Base-by-base conservation (phyloP, 2,329 filamentous ascomycete species). In the Neoarthrinium moseri region DNA sequence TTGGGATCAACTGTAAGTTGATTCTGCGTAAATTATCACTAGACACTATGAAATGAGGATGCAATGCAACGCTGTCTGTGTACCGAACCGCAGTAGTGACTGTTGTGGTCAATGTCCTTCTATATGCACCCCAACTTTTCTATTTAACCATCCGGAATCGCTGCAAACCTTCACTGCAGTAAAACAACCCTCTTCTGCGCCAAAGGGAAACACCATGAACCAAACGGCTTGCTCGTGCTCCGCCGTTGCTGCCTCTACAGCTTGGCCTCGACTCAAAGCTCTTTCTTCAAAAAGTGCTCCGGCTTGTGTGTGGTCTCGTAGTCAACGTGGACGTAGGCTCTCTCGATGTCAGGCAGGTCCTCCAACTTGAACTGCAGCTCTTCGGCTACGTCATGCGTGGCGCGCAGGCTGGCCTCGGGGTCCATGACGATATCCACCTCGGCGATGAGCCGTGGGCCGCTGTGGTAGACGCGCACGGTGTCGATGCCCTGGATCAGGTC, bases 361-460 rank as follows among this genome's bases (percentile, higher is more conserved):
- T 99, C 94, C 3, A 97, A 75, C 73, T 97, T 97, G 51, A 87
- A 87, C 74, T 99, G 94, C 57, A 99, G 75, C 58, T 87, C 91
- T 69, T 99, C 94, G 0, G 94, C 92, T 11, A 96, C 82, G 61
- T 99, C 94, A 65, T 99, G 94, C 0, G 91, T 94, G 43, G 84
- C 84, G 51, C 80, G 77, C 13, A 99, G 78, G 2, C 83, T 81
- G 45, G 84, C 80, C 1, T 81, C 73, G 0, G 85, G 81, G 56
- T 91, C 83, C 90, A 97, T 96, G 59, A 97, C 92, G 45, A 97
- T 84, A 63, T 99, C 94, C 29, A 97, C 90, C 73, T 99, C 94
- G 55, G 95, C 91, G 54, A 97, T 91, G 36, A 96, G 80, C 17
- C 92, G 80, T 1, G 91, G 83, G 0, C 92, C 92, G 6, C 85